These are phyloP conservation scores for Ochetophila trinervis DNA, from an alignment of 306 rosid genomes.

Conservation along the genomic window DNA sequence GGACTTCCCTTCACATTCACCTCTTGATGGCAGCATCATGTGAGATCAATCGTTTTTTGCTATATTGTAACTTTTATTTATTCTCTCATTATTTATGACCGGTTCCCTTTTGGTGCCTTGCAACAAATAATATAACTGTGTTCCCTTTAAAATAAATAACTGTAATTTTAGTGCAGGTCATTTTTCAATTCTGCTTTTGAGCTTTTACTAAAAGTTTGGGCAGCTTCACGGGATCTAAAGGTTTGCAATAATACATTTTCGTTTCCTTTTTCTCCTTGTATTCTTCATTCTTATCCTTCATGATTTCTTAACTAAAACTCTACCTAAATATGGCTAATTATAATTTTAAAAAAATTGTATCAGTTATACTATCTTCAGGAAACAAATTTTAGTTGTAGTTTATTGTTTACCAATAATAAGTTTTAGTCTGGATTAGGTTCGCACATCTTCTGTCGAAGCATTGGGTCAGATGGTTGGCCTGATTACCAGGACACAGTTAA, in stretches of 20 bases:
- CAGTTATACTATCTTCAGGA: neutral
- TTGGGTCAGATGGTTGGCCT: slow-evolving; percentile 94
- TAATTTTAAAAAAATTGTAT: neutral
- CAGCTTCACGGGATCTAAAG: slow-evolving; percentile 86
- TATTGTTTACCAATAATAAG: slow-evolving; percentile 8
- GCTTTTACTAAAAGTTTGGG: slow-evolving; percentile 93
- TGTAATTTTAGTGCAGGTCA: slow-evolving; percentile 65
- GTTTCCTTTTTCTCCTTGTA: slow-evolving; percentile 6
- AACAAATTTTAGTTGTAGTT: neutral
- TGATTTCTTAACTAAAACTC: slow-evolving; percentile 4
- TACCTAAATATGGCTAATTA: neutral
- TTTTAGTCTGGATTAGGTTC: slow-evolving; percentile 49
- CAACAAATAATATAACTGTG: slow-evolving; percentile 7
- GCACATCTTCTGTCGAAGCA: slow-evolving; percentile 82
- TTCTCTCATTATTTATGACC: slow-evolving; percentile 2
- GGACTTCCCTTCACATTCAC: slow-evolving; percentile 70
- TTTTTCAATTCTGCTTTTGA: slow-evolving; percentile 93
- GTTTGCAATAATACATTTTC: slow-evolving; percentile 34
- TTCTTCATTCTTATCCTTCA: slow-evolving; percentile 6
- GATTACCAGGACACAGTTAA: slow-evolving; percentile 72
- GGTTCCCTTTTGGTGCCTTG: slow-evolving; percentile 16
- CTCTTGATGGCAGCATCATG: slow-evolving; percentile 79
- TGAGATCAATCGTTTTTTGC: slow-evolving; percentile 44
- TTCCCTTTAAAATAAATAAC: slow-evolving; percentile 35
- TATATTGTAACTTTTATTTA: neutral